Evolutionary conservation across 306 rosid species (phyloP).

Genomic region (Echinosophora koreensis): DNA sequence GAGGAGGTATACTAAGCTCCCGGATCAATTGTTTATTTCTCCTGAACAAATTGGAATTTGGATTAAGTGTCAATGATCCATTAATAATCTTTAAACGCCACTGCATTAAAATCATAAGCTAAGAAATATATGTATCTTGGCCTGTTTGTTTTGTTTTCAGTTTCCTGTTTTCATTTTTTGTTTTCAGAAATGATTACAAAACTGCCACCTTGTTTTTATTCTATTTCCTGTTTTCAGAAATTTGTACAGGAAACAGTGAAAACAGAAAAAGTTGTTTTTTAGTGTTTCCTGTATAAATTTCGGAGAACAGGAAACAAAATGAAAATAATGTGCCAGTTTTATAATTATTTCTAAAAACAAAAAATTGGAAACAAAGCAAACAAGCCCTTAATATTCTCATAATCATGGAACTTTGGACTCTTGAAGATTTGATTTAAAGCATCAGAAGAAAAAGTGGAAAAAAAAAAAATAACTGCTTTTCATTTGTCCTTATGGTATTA

Average conservation of each 20-base stretch:
- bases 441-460: background rate
- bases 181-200: too few species aligned
- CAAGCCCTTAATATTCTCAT: slow-evolving; percentile 14
- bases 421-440: slow-evolving; percentile 14
- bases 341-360: too few species aligned
- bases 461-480: background rate
- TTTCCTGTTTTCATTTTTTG: too few species aligned
- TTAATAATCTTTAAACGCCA: slow-evolving; percentile 12
- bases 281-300: too few species aligned
- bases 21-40: slow-evolving; percentile 53
- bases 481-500: background rate
- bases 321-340: too few species aligned
- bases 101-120: background rate
- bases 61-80: slow-evolving; percentile 15
- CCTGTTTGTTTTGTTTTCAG: too few species aligned
- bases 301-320: too few species aligned
- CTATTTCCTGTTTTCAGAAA: too few species aligned
- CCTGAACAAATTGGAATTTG: slow-evolving; percentile 44
- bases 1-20: slow-evolving; percentile 50
- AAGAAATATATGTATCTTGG: slow-evolving; percentile 12
- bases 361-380: too few species aligned
- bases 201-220: too few species aligned
- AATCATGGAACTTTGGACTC: background rate
- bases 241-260: too few species aligned
- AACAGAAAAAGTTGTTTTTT: too few species aligned